phyloP scores from a whole-genome alignment of 345 rosid species.

The Adansonia digitata region DNA sequence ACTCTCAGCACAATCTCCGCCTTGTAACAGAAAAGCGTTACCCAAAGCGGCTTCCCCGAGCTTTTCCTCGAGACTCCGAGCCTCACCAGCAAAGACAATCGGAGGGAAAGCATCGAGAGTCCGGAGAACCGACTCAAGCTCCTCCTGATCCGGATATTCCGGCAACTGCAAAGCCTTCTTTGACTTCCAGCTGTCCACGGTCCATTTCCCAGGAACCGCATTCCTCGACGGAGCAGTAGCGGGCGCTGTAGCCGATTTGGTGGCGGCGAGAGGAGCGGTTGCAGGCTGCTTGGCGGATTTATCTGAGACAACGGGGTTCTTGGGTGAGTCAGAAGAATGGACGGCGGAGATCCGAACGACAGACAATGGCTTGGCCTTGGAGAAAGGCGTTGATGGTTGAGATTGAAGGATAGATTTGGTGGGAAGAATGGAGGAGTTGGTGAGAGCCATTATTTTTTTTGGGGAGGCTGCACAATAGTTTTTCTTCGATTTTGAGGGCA shows the following conservation, averaged over 20 bases:
- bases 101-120: constrained; percentile 59
- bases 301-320: constrained; percentile 24
- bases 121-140: constrained; percentile 51
- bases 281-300: constrained; percentile 16
- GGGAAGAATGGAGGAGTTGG: constrained; percentile 30
- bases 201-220: constrained; percentile 39
- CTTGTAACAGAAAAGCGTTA: constrained; percentile 62
- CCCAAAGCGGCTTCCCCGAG: constrained; percentile 60
- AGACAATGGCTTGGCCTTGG: constrained; percentile 15
- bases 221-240: neutral
- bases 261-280: neutral
- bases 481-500: neutral
- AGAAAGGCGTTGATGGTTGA: constrained; percentile 17
- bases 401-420: constrained; percentile 27
- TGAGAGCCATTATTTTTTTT: constrained; percentile 36
- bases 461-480: too few species aligned
- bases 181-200: constrained; percentile 52
- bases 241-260: neutral
- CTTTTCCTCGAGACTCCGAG: constrained; percentile 20
- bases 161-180: constrained; percentile 61
- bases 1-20: constrained; percentile 78
- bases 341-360: constrained; percentile 45
- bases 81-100: constrained; percentile 66
- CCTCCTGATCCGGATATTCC: constrained; percentile 51
- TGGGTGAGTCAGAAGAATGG: constrained; percentile 47